Conservation (phyloP, 768 basidiomycete genomes). For the Pulveroboletus frians region DNA sequence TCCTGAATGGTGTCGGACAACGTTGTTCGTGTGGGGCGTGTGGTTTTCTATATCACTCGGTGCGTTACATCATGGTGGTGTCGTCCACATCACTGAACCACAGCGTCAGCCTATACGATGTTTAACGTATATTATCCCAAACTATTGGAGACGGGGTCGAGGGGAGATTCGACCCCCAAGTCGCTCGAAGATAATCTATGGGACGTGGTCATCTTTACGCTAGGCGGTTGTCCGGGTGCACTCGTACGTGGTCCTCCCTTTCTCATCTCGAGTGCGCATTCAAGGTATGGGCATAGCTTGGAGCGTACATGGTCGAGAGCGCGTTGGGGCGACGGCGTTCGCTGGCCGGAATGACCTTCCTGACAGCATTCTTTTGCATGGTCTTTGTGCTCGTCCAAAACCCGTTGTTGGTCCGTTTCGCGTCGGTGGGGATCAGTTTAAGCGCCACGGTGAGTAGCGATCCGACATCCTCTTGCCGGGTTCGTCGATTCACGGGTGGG, state of each 20-base stretch:
- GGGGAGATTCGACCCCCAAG: slow-evolving; percentile 31
- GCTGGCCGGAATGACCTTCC: slow-evolving; percentile 67
- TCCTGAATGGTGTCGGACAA: slow-evolving; percentile 73
- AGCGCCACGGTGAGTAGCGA: slow-evolving; percentile 48
- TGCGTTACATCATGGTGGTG: slow-evolving; percentile 28
- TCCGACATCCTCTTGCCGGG: neutral
- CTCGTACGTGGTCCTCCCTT: slow-evolving; percentile 44
- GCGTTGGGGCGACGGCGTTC: slow-evolving; percentile 68
- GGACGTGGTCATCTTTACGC: slow-evolving; percentile 83
- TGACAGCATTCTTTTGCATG: slow-evolving; percentile 70
- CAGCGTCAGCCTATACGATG: slow-evolving; percentile 71
- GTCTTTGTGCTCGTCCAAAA: slow-evolving; percentile 58
- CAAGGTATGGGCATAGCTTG: slow-evolving; percentile 46
- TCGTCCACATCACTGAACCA: neutral
- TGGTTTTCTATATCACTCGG: slow-evolving; percentile 81
- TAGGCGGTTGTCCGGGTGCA: slow-evolving; percentile 82
- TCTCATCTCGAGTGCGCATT: neutral
- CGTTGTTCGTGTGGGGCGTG: slow-evolving; percentile 69
- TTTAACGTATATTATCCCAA: slow-evolving; percentile 92
- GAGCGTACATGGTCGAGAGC: slow-evolving; percentile 76
- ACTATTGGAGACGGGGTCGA: slow-evolving; percentile 55
- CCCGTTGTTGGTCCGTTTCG: slow-evolving; percentile 56
- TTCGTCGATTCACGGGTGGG: neutral
- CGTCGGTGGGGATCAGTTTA: slow-evolving; percentile 72
- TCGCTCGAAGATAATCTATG: slow-evolving; percentile 61